Base-by-base conservation (phyloP, 345 rosid genomes). In the Salix caprea region DNA sequence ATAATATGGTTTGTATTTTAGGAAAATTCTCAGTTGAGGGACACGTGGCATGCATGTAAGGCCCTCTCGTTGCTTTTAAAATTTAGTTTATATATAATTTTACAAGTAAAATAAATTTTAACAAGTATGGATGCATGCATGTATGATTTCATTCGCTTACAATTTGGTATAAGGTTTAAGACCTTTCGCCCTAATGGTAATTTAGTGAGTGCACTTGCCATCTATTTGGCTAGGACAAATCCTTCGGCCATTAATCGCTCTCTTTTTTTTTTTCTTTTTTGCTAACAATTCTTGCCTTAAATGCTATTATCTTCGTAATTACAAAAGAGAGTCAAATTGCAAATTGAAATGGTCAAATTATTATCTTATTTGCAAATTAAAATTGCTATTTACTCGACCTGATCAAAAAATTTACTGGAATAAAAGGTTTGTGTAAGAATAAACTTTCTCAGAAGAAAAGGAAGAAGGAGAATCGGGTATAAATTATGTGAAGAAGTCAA, bases 41-140 rank as follows among this genome's bases (percentile, higher is more conserved):
- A 67, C 74, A 71, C 74, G 56, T 69, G 75, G 44, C 34, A 37
- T 34, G 34, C 74, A 66, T 58, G 67, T 56, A 16, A 44, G 8
- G 48, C 30, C 48, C n/a, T 34, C 24, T 66, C 50, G 65, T 36
- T 24, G 15, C 62, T 34, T 61, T 21, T 40, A 12, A 18, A 18
- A 24, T 71, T 1, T 5, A 13, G 28, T 52, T 1, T 30, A 26
- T 9, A 16, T 21, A 16, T 32, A 4, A 16, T 16, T 16, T 52
- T 71, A 7, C 0, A 64, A 7, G 37, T 40, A 18, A 28, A 32
- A 50, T 28, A 30, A 13, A 5, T 46, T 7, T 4, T 46, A 24
- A 2, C 0, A 24, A 3, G 26, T 6, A 61, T 39, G 42, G 2
- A 9, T 39, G 42, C 10, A 39, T 40, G 44, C 3, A 13, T 44